These are phyloP conservation scores for Breynia disticha DNA, from an alignment of 441 rosid species.

Conservation along the genomic window DNA sequence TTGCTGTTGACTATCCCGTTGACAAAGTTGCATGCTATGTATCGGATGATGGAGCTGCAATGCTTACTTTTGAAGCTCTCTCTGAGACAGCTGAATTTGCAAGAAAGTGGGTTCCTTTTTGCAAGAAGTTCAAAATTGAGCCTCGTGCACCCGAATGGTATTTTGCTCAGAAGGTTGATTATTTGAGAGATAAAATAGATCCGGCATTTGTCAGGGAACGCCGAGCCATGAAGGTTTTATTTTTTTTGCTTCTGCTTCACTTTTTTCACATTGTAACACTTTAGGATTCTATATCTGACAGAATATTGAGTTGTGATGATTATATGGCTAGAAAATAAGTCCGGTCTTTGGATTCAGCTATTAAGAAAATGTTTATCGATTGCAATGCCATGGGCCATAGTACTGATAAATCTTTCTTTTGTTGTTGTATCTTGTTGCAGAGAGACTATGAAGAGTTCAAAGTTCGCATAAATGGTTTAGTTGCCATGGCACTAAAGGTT, in stretches of 20 bases:
- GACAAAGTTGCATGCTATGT: conserved; percentile 92
- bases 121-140: conserved; percentile 71
- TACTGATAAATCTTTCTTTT: no score
- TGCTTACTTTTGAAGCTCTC: conserved; percentile 96
- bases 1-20: conserved; percentile 92
- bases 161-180: conserved; percentile 75
- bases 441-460: conserved; percentile 95
- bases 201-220: conserved; percentile 74
- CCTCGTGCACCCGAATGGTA: conserved; percentile 99
- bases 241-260: not conserved
- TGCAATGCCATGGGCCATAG: not conserved
- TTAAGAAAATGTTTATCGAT: no score
- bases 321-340: no score
- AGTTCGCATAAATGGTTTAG: conserved; percentile 73
- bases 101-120: conserved; percentile 94
- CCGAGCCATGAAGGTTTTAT: conserved; percentile 78
- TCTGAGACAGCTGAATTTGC: conserved; percentile 97
- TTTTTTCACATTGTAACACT: no score
- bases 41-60: conserved; percentile 97
- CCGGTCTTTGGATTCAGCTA: no score
- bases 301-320: no score
- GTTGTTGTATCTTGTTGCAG: conserved; percentile 28
- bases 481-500: conserved; percentile 84
- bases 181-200: conserved; percentile 71
- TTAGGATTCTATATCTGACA: no score